Percentiles rank a stretch among this genome's conserved stretches.
Evolutionary conservation across 192 early-diverging fungal genomes (phyloP).

Genomic region (Allomyces javanicus): DNA sequence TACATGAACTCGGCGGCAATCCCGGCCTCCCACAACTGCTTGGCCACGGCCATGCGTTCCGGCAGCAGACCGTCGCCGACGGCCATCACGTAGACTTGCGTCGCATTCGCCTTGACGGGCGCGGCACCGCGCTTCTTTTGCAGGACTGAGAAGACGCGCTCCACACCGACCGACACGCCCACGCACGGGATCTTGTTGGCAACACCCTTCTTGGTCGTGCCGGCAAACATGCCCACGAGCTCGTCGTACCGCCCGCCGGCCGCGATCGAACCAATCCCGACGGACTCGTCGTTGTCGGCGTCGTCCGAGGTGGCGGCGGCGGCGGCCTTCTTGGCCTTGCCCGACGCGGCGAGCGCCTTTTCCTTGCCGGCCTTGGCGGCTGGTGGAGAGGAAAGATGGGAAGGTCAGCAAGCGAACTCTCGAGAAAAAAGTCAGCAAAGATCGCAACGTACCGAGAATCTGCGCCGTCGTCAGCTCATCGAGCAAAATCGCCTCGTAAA

Average conservation of each 20-base stretch:
- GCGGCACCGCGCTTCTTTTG: constrained; percentile 32
- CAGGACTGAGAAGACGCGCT: constrained; percentile 80
- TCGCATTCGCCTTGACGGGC: constrained; percentile 52
- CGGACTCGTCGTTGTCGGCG: constrained; percentile 49
- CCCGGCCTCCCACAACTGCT: constrained; percentile 79
- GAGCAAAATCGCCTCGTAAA: constrained; percentile 65
- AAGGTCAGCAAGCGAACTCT: neutral
- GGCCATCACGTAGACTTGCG: constrained; percentile 70
- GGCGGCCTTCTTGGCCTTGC: constrained; percentile 21
- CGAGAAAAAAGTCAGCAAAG: neutral
- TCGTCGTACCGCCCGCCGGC: constrained; percentile 95
- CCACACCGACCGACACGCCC: constrained; percentile 85
- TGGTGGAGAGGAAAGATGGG: constrained; percentile 4
- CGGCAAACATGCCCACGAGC: constrained; percentile 86
- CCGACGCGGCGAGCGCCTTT: constrained; percentile 2
- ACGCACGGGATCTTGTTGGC: constrained; percentile 77
- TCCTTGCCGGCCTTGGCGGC: constrained; percentile 16
- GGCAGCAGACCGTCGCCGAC: constrained; percentile 60
- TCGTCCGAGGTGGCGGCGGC: constrained; percentile 11
- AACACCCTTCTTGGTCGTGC: constrained; percentile 32
- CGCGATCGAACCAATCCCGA: constrained; percentile 86
- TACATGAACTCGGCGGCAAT: constrained; percentile 73
- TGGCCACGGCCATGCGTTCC: constrained; percentile 69
- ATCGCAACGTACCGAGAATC: neutral
- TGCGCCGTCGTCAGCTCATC: constrained; percentile 5